These are phyloP conservation scores for Monosiga brevicollis DNA, from an alignment of 78 protist species.

Conservation along the genomic window DNA sequence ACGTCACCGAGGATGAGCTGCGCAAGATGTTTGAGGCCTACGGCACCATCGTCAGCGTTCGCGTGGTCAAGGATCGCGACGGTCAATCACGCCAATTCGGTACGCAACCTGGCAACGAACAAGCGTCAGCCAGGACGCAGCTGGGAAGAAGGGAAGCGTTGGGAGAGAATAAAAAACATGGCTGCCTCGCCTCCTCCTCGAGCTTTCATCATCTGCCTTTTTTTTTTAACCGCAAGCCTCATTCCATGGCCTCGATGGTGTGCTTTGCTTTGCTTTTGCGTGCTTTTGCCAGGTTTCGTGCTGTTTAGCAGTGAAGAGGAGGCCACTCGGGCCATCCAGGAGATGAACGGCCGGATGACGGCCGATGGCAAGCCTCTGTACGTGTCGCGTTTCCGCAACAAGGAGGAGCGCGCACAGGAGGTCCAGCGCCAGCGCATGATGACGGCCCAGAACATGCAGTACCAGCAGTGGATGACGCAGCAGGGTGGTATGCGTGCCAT, in stretches of 20 bases:
- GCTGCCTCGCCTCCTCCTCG: too few relatives aligned
- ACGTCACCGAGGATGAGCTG: constrained; percentile 74
- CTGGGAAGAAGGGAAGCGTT: too few relatives aligned
- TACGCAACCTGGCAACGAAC: too few relatives aligned
- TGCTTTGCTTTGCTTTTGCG: too few relatives aligned
- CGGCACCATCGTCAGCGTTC: constrained; percentile 84
- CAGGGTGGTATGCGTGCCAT: too few relatives aligned
- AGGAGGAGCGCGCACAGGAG: constrained; percentile 45
- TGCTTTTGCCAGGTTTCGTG: too few relatives aligned
- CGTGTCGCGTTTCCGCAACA: constrained; percentile 86
- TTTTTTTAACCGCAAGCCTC: too few relatives aligned
- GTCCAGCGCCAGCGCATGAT: not conserved
- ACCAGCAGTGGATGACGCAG: not conserved
- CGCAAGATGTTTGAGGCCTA: constrained; percentile 60
- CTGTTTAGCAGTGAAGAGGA: constrained; percentile 84
- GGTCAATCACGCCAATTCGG: constrained; percentile 86
- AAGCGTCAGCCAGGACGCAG: too few relatives aligned
- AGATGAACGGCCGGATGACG: constrained; percentile 81
- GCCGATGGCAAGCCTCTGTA: constrained; percentile 81
- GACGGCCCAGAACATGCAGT: not conserved
- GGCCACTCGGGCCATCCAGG: constrained; percentile 88
- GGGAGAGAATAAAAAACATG: too few relatives aligned
- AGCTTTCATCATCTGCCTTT: too few relatives aligned
- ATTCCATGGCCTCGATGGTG: too few relatives aligned
- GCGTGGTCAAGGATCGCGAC: constrained; percentile 81